Evolutionary conservation across 2,329 filamentous ascomycete genomes (phyloP), one percentile per base, ranked within the genome.

Genomic region (Aspergillus hiratsukae): DNA sequence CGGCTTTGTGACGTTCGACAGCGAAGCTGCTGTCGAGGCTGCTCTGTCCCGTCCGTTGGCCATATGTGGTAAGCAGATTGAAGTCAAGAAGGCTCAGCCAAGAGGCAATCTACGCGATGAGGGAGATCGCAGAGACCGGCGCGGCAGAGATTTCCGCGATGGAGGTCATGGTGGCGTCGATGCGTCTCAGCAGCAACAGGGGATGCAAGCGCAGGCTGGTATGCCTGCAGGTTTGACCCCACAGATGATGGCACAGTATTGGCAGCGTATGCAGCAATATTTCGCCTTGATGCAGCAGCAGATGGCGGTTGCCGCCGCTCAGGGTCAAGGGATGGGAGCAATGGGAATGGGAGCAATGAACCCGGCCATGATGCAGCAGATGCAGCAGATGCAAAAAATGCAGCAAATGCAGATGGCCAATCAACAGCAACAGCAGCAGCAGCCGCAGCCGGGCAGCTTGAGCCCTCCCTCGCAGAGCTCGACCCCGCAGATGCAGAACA

Each of bases 201-300:
- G 76, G 57, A 74, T 74, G 51, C 77, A 78, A 59, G 63, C 68
- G 25, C 75, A 76, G 58, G 67, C 62, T 54, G 72, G 70, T 48
- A 71, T 74, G 62, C 66, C 69, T 72, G 72, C 80, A 52, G 87
- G 88, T 60, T 95, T 97, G 89, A 95, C 90, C 21, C 93, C 93
- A 0, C 91, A 96, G 69, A 87, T 96, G 80, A 97, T 97, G 91
- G 94, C 94, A 2, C 92, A 97, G 73, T 97, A 97, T 77, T 96
- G 94, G 86, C 91, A 96, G 73, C 86, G 92, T 49, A 97, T 99
- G 93, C 94, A 99, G 75, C 90, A 96, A 72, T 96, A 96, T 76
- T 95, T 97, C 74, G 82, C 87, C 56, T 87, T 96, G 83, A 94
- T 96, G 90, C 91, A 96, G 75, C 90, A 93, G 68, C 88, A 94